Conservation (phyloP, 208 protist genomes). For the Herpetomonas tarakana region DNA sequence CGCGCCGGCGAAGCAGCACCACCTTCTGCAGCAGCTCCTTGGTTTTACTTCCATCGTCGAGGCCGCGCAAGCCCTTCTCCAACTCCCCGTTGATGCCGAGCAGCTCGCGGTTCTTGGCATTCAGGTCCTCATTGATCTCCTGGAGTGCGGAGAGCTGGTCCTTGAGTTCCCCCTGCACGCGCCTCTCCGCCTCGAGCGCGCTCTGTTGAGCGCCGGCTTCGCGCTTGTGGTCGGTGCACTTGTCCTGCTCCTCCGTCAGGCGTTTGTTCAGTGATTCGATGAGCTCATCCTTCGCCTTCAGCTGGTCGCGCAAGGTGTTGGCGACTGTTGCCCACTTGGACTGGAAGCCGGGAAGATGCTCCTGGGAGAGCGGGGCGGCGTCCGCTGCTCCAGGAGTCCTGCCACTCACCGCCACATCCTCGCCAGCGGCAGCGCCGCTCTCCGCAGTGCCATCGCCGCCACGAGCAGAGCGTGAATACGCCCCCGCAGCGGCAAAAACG, state of each 20-base stretch:
- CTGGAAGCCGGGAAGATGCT: conserved; percentile 5
- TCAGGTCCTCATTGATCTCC: conserved; percentile 63
- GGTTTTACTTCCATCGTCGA: conserved; percentile 29
- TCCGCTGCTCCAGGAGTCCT: no score
- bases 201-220: background rate
- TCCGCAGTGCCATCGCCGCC: conserved; percentile 9
- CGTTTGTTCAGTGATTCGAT: conserved; percentile 58
- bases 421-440: background rate
- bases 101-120: conserved; percentile 30
- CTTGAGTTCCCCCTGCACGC: conserved; percentile 26
- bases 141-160: conserved; percentile 39
- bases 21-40: conserved; percentile 80
- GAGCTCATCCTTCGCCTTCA: conserved; percentile 64
- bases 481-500: conserved; percentile 52
- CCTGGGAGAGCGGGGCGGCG: background rate
- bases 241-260: conserved; percentile 22
- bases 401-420: background rate
- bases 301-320: conserved; percentile 68
- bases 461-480: background rate
- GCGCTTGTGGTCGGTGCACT: conserved; percentile 10
- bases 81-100: conserved; percentile 62
- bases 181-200: conserved; percentile 10
- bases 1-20: conserved; percentile 74
- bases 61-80: conserved; percentile 23
- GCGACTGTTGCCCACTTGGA: conserved; percentile 43